Conservation (phyloP, 2,329 filamentous ascomycete genomes). For the Parafenestella ontariensis region DNA sequence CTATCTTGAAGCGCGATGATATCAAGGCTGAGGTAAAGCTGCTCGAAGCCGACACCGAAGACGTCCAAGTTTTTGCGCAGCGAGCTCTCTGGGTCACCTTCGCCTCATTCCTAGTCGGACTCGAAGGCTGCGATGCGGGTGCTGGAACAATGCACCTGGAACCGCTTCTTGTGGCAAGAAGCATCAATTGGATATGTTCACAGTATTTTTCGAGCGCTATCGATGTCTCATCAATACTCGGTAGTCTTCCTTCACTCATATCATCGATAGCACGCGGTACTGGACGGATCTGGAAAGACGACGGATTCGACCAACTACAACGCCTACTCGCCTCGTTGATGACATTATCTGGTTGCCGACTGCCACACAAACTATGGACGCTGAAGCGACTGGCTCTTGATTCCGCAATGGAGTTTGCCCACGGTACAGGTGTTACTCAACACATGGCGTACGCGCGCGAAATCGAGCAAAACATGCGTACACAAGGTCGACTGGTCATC, state of each 20-base stretch:
- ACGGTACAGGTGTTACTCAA: conserved; percentile 31
- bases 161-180: conserved; percentile 12
- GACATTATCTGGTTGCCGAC: conserved; percentile 22
- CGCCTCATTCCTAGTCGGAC: conserved; percentile 32
- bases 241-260: conserved; percentile 37
- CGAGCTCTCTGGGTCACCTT: conserved; percentile 37
- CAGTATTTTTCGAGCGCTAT: conserved; percentile 33
- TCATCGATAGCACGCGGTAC: conserved; percentile 44
- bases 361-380: conserved; percentile 44
- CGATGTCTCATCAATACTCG: conserved; percentile 29
- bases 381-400: conserved; percentile 48
- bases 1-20: conserved; percentile 32
- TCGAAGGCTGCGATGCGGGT: conserved; percentile 20
- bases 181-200: conserved; percentile 28
- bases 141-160: conserved; percentile 11
- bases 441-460: conserved; percentile 39
- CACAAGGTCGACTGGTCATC: conserved; percentile 34
- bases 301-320: conserved; percentile 45
- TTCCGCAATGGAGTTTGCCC: conserved; percentile 46
- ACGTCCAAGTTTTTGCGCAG: conserved; percentile 38
- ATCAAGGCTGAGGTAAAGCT: conserved; percentile 31
- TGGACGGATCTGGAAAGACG: conserved; percentile 43
- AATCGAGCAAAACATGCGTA: conserved; percentile 43
- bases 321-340: conserved; percentile 38
- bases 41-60: conserved; percentile 29